Evolutionary conservation across 768 basidiomycete species (phyloP).

Genomic region (Clathrus columnatus): DNA sequence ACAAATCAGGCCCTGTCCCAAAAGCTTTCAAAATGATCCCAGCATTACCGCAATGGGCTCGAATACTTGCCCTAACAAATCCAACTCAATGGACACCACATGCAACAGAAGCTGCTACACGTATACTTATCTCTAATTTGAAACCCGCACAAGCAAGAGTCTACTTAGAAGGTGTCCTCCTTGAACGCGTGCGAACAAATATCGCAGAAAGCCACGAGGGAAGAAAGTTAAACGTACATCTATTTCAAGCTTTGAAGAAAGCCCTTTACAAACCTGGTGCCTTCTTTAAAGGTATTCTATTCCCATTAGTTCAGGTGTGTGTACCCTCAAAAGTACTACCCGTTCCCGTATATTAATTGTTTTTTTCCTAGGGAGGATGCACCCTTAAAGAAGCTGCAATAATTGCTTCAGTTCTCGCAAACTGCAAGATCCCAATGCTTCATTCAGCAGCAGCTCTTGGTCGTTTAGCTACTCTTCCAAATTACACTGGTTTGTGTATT

Average conservation of each 20-base stretch:
- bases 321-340: not conserved
- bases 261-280: conserved; percentile 94
- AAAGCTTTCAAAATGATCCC: conserved; percentile 99
- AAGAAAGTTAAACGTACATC: conserved; percentile 86
- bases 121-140: conserved; percentile 93
- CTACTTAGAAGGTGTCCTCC: conserved; percentile 83
- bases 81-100: conserved; percentile 96
- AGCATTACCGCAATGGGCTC: conserved; percentile 91
- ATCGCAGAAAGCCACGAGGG: conserved; percentile 52
- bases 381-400: conserved; percentile 93
- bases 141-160: conserved; percentile 91
- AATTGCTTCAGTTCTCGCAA: conserved; percentile 82
- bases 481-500: conserved; percentile 66
- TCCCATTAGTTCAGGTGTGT: conserved; percentile 86
- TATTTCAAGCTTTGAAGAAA: conserved; percentile 88
- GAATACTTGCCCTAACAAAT: conserved; percentile 83
- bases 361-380: conserved; percentile 51
- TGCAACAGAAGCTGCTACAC: conserved; percentile 88
- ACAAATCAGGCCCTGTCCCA: conserved; percentile 90
- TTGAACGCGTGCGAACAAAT: conserved; percentile 85
- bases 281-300: conserved; percentile 96
- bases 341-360: conserved; percentile 1
- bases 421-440: conserved; percentile 89
- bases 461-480: conserved; percentile 83
- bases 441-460: conserved; percentile 94